Evolutionary conservation across 208 protist genomes (phyloP), one percentile per base, ranked within the genome.

Genomic region (Trypanosoma cruzi): DNA sequence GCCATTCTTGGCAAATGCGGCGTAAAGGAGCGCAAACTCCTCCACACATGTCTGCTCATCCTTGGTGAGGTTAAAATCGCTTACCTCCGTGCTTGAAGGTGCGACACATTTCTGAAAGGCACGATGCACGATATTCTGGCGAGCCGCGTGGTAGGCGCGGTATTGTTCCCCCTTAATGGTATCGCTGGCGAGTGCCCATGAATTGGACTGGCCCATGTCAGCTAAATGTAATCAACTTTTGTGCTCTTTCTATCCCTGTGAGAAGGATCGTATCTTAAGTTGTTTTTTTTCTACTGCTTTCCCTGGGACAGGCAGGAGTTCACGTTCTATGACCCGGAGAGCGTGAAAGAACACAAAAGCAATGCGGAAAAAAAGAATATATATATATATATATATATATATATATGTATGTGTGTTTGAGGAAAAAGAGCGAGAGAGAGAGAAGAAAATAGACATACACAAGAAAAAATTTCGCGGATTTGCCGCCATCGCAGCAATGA

Each of bases 11-110:
- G 71, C 71, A 60, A 80, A 93, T 6, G 73, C 69, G 34, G 85
- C 79, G 71, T 96, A 94, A 14, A 96, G 75, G 32, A 89, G 64
- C 13, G 90, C 84, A 62, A 87, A 96, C 77, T 96, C 87, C 62
- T 92, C 84, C 31, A 94, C 88, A 65, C 90, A 96, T 22, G 70
- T 58, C 29, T 82, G 77, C 71, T 94, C 86, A 71, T 94, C 88
- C n/a, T 57, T 49, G 3, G 65, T 78, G 13, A 91, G 70, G 0
- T 50, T 18, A 46, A 66, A 59, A 32, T 82, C 74, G 59, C 81
- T 87, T 22, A 56, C 72, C 60, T 86, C 82, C 26, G 73, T 77
- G 46, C 73, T 85, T 1, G 82, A 73, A 4, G 84, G 86, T 37
- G 63, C 82, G 0, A 96, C 83, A 53, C 90, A 96, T 75, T 92